phyloP scores from a whole-genome alignment of 805 yeast species.

The Yamadazyma nakazawae region DNA sequence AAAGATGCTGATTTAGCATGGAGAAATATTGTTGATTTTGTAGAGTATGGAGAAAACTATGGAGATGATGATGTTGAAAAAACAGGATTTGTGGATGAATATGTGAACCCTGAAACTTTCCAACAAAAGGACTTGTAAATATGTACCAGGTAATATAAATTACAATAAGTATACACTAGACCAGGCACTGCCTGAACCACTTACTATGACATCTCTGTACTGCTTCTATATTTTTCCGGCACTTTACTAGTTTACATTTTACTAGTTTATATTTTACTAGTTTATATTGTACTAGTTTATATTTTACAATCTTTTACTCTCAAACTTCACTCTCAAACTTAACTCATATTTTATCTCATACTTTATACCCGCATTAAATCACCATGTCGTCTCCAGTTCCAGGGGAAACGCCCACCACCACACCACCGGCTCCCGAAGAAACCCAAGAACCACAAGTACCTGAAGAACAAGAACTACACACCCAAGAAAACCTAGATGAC shows the following conservation, averaged over 20 bases:
- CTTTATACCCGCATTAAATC: background rate
- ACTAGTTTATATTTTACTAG: no score
- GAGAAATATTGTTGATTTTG: conserved; percentile 68
- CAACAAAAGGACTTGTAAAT: background rate
- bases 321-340: no score
- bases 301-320: no score
- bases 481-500: background rate
- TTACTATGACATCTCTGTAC: no score
- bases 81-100: conserved; percentile 34
- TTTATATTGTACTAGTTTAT: no score
- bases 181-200: no score
- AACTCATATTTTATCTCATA: background rate
- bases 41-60: conserved; percentile 64
- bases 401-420: conserved; percentile 18
- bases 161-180: no score
- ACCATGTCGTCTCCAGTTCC: conserved; percentile 8
- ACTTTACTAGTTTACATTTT: no score
- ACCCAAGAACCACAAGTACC: background rate
- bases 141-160: background rate
- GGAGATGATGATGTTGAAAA: conserved; percentile 35
- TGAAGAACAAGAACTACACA: background rate
- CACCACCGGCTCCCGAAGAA: conserved; percentile 19
- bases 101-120: conserved; percentile 25
- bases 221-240: no score
- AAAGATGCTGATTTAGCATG: conserved; percentile 71